Base-by-base conservation (phyloP, 257 asterid species). In the Solanum pennellii region DNA sequence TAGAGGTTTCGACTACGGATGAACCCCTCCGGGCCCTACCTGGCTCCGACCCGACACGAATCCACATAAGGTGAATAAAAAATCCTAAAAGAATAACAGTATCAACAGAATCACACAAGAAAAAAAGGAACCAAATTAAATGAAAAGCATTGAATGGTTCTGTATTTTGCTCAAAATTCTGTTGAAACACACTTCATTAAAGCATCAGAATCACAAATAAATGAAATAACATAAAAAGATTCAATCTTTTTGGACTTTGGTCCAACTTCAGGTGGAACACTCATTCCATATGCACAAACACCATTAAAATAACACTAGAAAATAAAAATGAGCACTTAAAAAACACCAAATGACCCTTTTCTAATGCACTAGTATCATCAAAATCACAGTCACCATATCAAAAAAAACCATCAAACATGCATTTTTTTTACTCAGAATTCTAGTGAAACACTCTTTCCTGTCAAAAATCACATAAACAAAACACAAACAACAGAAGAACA, bases 241-340 rank as follows among this genome's bases (percentile, higher is more conserved):
- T 21, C 82, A 35, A 35, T 72, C 45, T 33, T 72, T 72, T 33
- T 72, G 29, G 49, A 35, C 82, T 11, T 33, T 72, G 29, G 49
- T 35, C 82, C 6, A 2, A 31, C 44, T 33, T 71, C 44, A 33
- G 77, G 77, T 37, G 71, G 71, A 92, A 89, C 76, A 90, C 90
- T 90, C 93, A 90, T 91, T 93, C 92, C 93, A 94, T 93, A 88
- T 33, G 39, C 89, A 59, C 84, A 79, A 86, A 85, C 86, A 21
- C 89, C 45, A 29, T 14, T 79, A 21, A 12, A 83, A 89, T 87
- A 82, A 83, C 83, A 86, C 83, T 44, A 3, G 23, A 85, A 77
- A 41, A n/a, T 2, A 77, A 44, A 44, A 77, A 25, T 7, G 39
- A 79, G 10, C n/a, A 25, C 66, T 21, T 13, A 5, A 25, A 15